These are phyloP conservation scores for Mycena haematopus DNA, from an alignment of 768 basidiomycete species.

Conservation along the genomic window DNA sequence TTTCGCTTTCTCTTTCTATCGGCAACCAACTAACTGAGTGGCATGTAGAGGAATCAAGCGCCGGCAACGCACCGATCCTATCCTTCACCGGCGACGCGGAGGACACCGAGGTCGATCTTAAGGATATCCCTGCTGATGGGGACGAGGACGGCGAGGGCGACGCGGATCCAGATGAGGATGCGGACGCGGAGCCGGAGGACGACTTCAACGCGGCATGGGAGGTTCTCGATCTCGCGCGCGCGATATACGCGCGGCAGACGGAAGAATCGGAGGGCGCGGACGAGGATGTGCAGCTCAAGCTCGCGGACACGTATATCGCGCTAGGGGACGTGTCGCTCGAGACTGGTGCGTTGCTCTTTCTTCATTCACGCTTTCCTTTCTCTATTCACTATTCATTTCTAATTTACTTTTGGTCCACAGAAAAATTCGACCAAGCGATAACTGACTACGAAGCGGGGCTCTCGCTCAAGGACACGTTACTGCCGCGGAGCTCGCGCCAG, in stretches of 20 bases:
- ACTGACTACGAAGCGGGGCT: constrained; percentile 85
- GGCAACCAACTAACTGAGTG: neutral
- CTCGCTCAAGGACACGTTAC: constrained; percentile 69
- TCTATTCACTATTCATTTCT: neutral
- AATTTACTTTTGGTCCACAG: constrained; percentile 46
- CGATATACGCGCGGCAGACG: constrained; percentile 77
- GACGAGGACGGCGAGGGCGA: constrained; percentile 52
- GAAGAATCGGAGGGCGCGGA: constrained; percentile 54
- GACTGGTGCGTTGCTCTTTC: constrained; percentile 67
- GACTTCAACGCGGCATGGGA: constrained; percentile 99
- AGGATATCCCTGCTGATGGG: constrained; percentile 54
- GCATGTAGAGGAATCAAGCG: constrained; percentile 21
- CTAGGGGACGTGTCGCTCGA: constrained; percentile 97
- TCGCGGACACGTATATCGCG: constrained; percentile 90
- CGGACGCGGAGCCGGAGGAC: constrained; percentile 87
- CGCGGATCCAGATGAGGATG: constrained; percentile 48
- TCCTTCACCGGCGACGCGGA: constrained; percentile 86
- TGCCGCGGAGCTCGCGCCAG: constrained; percentile 89
- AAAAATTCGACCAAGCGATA: constrained; percentile 96
- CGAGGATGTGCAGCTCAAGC: constrained; percentile 73
- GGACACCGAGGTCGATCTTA: constrained; percentile 48
- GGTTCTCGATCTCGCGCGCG: constrained; percentile 91
- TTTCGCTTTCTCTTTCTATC: constrained; percentile 7
- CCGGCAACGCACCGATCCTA: constrained; percentile 63
- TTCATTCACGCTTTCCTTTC: too few relatives aligned